Percentiles rank a stretch among this genome's conserved stretches.
Conservation (phyloP, 2,329 filamentous ascomycete genomes). For the Aureobasidium pullulans region DNA sequence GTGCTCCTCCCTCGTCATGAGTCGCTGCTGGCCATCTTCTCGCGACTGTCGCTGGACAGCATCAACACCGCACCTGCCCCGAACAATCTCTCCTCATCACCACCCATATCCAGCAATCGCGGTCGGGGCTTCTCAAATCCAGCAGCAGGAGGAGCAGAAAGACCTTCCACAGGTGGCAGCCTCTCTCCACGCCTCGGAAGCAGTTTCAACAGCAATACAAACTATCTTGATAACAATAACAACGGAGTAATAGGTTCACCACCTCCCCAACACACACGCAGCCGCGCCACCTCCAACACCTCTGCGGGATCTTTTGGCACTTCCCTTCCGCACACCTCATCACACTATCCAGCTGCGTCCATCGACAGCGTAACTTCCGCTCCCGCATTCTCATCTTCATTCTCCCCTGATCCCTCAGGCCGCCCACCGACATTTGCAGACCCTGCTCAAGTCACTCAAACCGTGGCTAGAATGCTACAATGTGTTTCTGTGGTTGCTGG, state of each 20-base stretch:
- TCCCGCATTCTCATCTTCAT: constrained; percentile 14
- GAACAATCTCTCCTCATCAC: constrained; percentile 15
- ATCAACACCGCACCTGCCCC: constrained; percentile 38
- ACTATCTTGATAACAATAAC: constrained; percentile 60
- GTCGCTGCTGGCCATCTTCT: constrained; percentile 81
- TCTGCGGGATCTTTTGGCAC: constrained; percentile 42
- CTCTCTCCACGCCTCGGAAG: constrained; percentile 62
- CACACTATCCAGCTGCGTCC: constrained; percentile 18
- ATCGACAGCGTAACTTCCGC: constrained; percentile 14
- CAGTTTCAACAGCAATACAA: constrained; percentile 72
- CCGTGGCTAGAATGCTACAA: constrained; percentile 90
- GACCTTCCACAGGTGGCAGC: constrained; percentile 60
- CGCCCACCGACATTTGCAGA: constrained; percentile 18
- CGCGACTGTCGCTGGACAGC: constrained; percentile 77
- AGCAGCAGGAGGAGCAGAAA: constrained; percentile 25
- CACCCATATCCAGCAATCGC: constrained; percentile 21
- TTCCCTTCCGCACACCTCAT: constrained; percentile 29
- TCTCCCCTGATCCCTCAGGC: neutral
- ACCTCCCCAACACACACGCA: constrained; percentile 44
- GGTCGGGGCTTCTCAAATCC: constrained; percentile 23
- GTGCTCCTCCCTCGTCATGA: constrained; percentile 87
- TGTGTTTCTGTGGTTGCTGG: constrained; percentile 86
- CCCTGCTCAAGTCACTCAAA: constrained; percentile 78
- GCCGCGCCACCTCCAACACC: constrained; percentile 80
- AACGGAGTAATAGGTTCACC: constrained; percentile 37